These are phyloP conservation scores for Mayamaea pseudoterrestris DNA, from an alignment of 108 stramenopile species.

Conservation along the genomic window DNA sequence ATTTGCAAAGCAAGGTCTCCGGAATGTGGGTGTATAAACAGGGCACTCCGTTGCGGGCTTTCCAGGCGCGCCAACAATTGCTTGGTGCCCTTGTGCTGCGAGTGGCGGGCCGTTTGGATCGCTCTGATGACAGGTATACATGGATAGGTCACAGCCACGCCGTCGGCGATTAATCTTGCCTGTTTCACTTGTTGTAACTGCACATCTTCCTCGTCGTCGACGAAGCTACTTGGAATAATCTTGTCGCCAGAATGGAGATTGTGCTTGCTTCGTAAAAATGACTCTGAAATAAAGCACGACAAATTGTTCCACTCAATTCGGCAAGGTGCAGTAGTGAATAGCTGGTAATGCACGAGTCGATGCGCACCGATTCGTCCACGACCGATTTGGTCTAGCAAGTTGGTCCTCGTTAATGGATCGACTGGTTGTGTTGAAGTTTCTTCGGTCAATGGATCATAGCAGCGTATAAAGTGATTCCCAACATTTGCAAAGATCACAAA, in stretches of 20 bases:
- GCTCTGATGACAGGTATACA: slow-evolving; percentile 51
- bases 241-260: neutral
- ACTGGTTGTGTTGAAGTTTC: slow-evolving; percentile 50
- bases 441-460: slow-evolving; percentile 59
- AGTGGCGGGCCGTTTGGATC: neutral
- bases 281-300: neutral
- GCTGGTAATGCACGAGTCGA: slow-evolving; percentile 29
- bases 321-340: neutral
- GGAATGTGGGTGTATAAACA: slow-evolving; percentile 19
- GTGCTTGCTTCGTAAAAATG: neutral
- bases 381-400: slow-evolving; percentile 31
- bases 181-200: slow-evolving; percentile 1
- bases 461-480: slow-evolving; percentile 29
- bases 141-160: slow-evolving; percentile 39
- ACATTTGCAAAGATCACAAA: slow-evolving; percentile 5
- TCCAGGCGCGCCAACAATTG: slow-evolving; percentile 33
- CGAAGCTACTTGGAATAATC: slow-evolving; percentile 6
- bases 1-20: slow-evolving; percentile 13
- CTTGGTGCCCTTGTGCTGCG: slow-evolving; percentile 50
- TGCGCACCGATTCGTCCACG: slow-evolving; percentile 4
- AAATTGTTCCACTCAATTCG: slow-evolving; percentile 1
- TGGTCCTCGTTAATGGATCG: slow-evolving; percentile 28
- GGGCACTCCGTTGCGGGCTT: slow-evolving; percentile 36
- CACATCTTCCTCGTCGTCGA: neutral
- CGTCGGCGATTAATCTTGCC: slow-evolving; percentile 17